A percentile compares a stretch with the other conserved stretches of the same genome.
These are phyloP conservation scores for Leucaena leucocephala DNA, from an alignment of 306 rosid genomes.

Conservation along the genomic window DNA sequence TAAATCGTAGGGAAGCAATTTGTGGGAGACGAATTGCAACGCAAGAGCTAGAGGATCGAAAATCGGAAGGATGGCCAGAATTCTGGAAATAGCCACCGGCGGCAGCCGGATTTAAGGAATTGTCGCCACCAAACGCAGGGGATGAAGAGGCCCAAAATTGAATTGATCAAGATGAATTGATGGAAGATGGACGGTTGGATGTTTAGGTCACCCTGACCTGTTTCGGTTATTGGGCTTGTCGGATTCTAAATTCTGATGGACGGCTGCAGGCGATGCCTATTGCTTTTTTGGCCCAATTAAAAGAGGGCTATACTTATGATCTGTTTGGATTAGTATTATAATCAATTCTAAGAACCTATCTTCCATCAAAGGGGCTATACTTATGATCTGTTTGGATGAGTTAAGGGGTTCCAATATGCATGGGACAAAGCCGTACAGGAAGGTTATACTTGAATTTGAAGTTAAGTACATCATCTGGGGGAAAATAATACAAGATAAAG, in stretches of 20 bases:
- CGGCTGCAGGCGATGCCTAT: too few species aligned
- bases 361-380: too few species aligned
- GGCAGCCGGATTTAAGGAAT: slow-evolving; percentile 33
- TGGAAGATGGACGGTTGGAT: slow-evolving; percentile 40
- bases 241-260: not conserved
- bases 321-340: too few species aligned
- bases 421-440: too few species aligned
- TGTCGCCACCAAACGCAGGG: not conserved
- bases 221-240: slow-evolving; percentile 11
- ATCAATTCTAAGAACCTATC: too few species aligned
- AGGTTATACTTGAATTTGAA: too few species aligned
- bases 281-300: not conserved
- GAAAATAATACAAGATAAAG: too few species aligned
- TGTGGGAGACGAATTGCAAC: not conserved
- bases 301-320: too few species aligned
- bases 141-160: not conserved
- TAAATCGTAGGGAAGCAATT: not conserved
- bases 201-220: slow-evolving; percentile 35
- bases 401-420: too few species aligned
- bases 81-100: slow-evolving; percentile 28
- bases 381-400: too few species aligned
- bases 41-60: not conserved
- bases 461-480: too few species aligned
- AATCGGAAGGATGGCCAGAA: not conserved
- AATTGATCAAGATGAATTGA: slow-evolving; percentile 14